These are phyloP conservation scores for Piper betle DNA, from an alignment of 164 flowering plant species.

Conservation along the genomic window DNA sequence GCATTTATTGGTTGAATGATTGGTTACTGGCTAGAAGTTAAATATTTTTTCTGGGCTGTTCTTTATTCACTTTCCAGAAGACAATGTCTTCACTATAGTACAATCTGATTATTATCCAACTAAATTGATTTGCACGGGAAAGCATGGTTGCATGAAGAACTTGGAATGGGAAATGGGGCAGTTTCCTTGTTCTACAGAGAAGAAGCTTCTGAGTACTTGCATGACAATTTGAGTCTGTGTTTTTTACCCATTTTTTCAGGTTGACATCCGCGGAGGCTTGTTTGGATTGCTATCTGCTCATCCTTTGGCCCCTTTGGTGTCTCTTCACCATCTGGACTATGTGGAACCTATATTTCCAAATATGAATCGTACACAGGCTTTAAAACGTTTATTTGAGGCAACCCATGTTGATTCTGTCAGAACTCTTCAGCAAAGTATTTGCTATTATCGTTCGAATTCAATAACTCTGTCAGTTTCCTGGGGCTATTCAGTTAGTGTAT, in stretches of 20 bases:
- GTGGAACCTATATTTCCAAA: constrained; percentile 64
- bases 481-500: constrained; percentile 73
- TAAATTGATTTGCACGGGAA: too few relatives aligned
- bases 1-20: too few relatives aligned
- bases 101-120: too few relatives aligned
- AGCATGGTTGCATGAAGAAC: background rate
- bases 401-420: constrained; percentile 43
- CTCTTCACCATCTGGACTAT: constrained; percentile 75
- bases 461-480: constrained; percentile 59
- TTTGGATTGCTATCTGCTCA: constrained; percentile 76
- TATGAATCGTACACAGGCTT: constrained; percentile 34
- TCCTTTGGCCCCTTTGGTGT: constrained; percentile 55
- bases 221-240: too few relatives aligned
- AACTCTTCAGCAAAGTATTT: constrained; percentile 64
- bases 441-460: constrained; percentile 41
- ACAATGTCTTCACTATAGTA: too few relatives aligned
- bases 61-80: too few relatives aligned
- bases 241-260: constrained; percentile 19
- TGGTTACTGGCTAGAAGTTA: background rate
- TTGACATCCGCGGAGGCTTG: constrained; percentile 66
- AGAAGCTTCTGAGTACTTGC: too few relatives aligned
- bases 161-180: too few relatives aligned
- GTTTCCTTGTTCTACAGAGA: too few relatives aligned
- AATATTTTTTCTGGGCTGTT: constrained; percentile 1
- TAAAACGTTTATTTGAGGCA: constrained; percentile 50